A percentile compares a stretch with the other conserved stretches of the same genome.
Evolutionary conservation across 306 rosid species (phyloP).

Genomic region (Lablab purpureus): DNA sequence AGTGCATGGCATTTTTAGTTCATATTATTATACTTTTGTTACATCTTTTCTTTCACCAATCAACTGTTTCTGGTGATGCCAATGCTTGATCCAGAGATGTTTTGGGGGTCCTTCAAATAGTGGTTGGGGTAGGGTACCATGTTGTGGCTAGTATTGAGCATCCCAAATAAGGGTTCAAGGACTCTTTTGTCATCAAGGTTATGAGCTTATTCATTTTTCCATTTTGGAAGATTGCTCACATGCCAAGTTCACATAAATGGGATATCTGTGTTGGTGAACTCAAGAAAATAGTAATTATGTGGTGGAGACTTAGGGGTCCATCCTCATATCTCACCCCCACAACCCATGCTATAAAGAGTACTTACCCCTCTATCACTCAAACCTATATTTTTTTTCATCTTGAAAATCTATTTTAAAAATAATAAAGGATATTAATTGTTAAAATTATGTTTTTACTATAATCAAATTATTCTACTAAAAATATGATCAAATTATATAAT

Average conservation of each 20-base stretch:
- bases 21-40: slow-evolving; percentile 34
- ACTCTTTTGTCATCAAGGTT: slow-evolving; percentile 50
- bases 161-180: slow-evolving; percentile 27
- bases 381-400: not conserved
- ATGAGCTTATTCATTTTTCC: slow-evolving; percentile 40
- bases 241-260: slow-evolving; percentile 49
- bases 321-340: slow-evolving; percentile 34
- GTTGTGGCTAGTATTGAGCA: slow-evolving; percentile 55
- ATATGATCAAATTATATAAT: no score
- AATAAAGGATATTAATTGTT: no score
- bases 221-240: slow-evolving; percentile 49
- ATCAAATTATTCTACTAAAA: no score
- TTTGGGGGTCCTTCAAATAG: slow-evolving; percentile 23
- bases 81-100: slow-evolving; percentile 28
- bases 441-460: no score
- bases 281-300: slow-evolving; percentile 23
- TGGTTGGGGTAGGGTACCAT: slow-evolving; percentile 49
- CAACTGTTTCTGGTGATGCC: slow-evolving; percentile 35
- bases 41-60: slow-evolving; percentile 35
- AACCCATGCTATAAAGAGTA: slow-evolving; percentile 37
- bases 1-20: slow-evolving; percentile 31
- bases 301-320: slow-evolving; percentile 38
- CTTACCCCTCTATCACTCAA: slow-evolving; percentile 28
- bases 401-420: not conserved
- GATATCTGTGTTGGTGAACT: slow-evolving; percentile 40